Conservation (phyloP, 805 yeast genomes). For the Schwanniomyces occidentalis region DNA sequence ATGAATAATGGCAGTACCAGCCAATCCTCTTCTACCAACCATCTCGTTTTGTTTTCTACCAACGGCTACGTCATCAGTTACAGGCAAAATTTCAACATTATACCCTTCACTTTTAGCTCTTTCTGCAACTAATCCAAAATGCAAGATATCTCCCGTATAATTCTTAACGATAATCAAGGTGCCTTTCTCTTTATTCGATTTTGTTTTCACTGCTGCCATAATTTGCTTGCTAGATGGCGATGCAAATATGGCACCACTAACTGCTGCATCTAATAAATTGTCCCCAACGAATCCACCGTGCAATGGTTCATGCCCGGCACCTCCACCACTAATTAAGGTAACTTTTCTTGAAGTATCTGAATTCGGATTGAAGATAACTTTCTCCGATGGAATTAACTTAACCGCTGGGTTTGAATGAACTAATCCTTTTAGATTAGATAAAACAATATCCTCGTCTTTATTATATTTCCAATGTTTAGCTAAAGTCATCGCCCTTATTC, state of each 20-base stretch:
- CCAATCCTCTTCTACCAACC: constrained; percentile 93
- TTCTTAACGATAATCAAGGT: constrained; percentile 82
- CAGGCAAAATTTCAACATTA: constrained; percentile 69
- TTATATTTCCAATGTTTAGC: constrained; percentile 53
- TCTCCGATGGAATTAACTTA: constrained; percentile 53
- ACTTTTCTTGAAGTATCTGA: constrained; percentile 52
- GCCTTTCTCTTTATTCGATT: constrained; percentile 53
- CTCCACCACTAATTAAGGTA: constrained; percentile 85
- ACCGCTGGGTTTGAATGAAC: constrained; percentile 56
- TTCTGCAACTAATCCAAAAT: constrained; percentile 90
- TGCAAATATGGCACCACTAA: constrained; percentile 89
- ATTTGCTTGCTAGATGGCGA: constrained; percentile 94
- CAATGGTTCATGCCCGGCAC: constrained; percentile 93
- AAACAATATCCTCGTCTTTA: constrained; percentile 44
- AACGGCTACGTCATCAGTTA: constrained; percentile 92
- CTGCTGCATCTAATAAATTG: constrained; percentile 82
- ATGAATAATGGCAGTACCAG: constrained; percentile 88
- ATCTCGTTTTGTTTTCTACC: constrained; percentile 86
- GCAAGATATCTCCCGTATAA: constrained; percentile 92
- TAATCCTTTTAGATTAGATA: constrained; percentile 52
- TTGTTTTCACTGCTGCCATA: constrained; percentile 64
- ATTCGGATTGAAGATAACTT: constrained; percentile 50
- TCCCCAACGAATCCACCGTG: constrained; percentile 91
- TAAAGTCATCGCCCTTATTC: constrained; percentile 22
- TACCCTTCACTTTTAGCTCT: constrained; percentile 79